These are phyloP conservation scores for Russula brevipes DNA, from an alignment of 768 basidiomycete species.

Conservation along the genomic window DNA sequence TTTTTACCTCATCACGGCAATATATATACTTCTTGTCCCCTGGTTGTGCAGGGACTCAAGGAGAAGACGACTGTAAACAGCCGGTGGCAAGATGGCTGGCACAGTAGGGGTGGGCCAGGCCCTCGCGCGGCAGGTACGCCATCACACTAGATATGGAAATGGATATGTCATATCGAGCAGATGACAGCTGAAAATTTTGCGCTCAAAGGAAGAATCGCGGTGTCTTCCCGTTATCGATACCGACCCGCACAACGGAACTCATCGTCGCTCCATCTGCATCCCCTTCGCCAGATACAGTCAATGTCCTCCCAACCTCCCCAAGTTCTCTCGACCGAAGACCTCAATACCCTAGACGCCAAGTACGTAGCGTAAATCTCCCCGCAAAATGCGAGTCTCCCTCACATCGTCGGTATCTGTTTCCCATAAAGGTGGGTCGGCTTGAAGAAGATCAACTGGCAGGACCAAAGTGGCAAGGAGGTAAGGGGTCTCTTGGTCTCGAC, in stretches of 20 bases:
- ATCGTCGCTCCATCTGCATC: background rate
- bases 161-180: background rate
- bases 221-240: background rate
- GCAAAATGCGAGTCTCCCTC: background rate
- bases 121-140: no score
- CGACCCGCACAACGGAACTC: background rate
- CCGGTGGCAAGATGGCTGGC: no score
- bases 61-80: no score
- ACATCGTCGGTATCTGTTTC: background rate
- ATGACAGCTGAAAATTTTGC: background rate
- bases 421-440: slow-evolving; percentile 75
- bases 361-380: background rate
- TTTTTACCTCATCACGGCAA: no score
- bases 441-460: slow-evolving; percentile 75
- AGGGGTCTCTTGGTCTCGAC: background rate
- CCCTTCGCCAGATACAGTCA: background rate
- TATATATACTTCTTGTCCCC: no score
- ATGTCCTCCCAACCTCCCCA: slow-evolving; percentile 21
- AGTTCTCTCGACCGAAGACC: slow-evolving; percentile 18
- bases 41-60: no score
- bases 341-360: slow-evolving; percentile 21
- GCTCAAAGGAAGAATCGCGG: no score
- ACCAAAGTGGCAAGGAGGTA: slow-evolving; percentile 73
- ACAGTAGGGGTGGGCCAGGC: no score
- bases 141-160: background rate